Evolutionary conservation across 1,284 basidiomycete species (phyloP).

Genomic region (Heterobasidion irregulare): DNA sequence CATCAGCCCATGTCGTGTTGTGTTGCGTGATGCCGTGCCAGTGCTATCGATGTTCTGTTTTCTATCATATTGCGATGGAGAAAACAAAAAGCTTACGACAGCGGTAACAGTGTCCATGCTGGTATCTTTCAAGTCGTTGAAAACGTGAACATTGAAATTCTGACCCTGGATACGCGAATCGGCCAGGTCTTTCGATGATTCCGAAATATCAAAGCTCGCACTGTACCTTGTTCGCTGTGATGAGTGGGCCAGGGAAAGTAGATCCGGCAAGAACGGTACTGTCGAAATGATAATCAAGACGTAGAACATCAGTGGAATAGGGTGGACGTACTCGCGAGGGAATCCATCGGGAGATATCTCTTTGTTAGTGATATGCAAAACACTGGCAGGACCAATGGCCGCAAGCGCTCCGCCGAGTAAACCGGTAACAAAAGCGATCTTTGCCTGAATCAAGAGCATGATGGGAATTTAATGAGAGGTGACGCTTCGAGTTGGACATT

Average conservation of each 20-base stretch:
- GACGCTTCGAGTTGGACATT: too few species aligned
- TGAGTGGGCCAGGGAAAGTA: not conserved
- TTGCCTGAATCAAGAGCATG: too few species aligned
- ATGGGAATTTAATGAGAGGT: too few species aligned
- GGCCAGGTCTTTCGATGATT: not conserved
- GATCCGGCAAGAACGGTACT: conserved; percentile 4
- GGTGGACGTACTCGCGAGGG: not conserved
- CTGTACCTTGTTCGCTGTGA: conserved; percentile 4
- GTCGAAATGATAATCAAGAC: not conserved
- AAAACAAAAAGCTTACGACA: conserved; percentile 14
- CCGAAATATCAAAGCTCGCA: not conserved
- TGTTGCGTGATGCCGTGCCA: conserved; percentile 11
- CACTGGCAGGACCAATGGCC: not conserved
- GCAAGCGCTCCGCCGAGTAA: not conserved
- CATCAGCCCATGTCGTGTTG: conserved; percentile 6
- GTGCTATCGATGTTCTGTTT: conserved; percentile 3
- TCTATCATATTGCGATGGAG: not conserved
- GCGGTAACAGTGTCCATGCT: conserved; percentile 25
- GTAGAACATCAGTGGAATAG: not conserved
- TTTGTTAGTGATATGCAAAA: conserved; percentile 5
- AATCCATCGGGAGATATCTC: conserved; percentile 1
- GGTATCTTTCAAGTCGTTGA: conserved; percentile 20
- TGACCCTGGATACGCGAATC: conserved; percentile 9
- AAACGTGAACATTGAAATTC: conserved; percentile 22
- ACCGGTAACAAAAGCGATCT: too few species aligned